Percentiles rank a stretch among this genome's conserved stretches.
Evolutionary conservation across 768 basidiomycete genomes (phyloP).

Genomic region (Phylloporus rhodoxanthus): DNA sequence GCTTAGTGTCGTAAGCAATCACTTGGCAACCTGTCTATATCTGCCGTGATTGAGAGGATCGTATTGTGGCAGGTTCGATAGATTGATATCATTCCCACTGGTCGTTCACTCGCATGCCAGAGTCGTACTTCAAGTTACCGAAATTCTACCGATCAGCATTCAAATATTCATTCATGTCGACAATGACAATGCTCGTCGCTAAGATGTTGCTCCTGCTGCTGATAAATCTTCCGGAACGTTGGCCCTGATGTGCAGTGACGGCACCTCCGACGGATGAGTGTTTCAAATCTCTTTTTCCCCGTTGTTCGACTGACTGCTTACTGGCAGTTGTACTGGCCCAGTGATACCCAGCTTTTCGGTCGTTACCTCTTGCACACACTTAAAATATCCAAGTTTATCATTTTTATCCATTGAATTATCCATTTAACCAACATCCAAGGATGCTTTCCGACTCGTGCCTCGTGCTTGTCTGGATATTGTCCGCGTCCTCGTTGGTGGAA

Average conservation of each 20-base stretch:
- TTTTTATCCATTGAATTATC: not conserved
- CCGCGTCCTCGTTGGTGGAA: conserved; percentile 1
- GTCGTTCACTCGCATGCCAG: too few species aligned
- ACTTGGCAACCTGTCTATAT: not conserved
- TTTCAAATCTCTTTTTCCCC: not conserved
- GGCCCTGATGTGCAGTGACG: not conserved
- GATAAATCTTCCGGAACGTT: not conserved
- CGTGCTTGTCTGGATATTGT: conserved; percentile 1
- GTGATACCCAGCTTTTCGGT: not conserved
- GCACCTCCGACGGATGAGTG: not conserved
- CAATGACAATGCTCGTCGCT: not conserved
- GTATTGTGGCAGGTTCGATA: too few species aligned
- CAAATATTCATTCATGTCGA: not conserved
- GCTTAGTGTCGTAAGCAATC: not conserved
- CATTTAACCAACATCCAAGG: not conserved
- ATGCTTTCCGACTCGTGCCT: not conserved
- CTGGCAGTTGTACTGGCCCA: not conserved
- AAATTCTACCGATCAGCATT: not conserved
- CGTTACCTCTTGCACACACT: not conserved
- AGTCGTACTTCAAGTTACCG: not conserved
- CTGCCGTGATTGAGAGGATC: too few species aligned
- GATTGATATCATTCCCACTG: too few species aligned
- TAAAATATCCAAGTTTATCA: not conserved
- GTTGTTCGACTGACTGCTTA: not conserved
- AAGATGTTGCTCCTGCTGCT: not conserved